A percentile compares a stretch with the other conserved stretches of the same genome.
These are phyloP conservation scores for Cyclotella cryptica DNA, from an alignment of 108 stramenopile species.

Conservation along the genomic window DNA sequence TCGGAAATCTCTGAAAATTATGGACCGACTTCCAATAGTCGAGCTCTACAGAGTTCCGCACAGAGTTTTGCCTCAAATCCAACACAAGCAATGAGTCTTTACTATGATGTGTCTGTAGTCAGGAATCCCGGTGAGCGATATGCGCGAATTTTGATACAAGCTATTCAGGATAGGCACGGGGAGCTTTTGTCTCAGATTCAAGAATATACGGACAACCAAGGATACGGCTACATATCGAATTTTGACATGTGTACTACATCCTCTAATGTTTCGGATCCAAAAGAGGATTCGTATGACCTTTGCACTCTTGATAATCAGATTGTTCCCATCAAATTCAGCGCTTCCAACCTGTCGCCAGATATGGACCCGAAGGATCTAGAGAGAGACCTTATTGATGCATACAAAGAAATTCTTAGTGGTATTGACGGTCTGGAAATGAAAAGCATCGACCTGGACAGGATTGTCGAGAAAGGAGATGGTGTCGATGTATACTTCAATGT, in stretches of 20 bases:
- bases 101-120: conserved; percentile 3
- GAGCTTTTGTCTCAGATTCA: conserved; percentile 1
- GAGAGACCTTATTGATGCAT: not conserved
- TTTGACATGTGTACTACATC: conserved; percentile 17
- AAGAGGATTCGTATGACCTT: not conserved
- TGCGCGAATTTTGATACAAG: conserved; percentile 10
- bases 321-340: conserved; percentile 6
- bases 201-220: not conserved
- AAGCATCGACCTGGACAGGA: not conserved
- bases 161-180: not conserved
- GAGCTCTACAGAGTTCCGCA: not conserved
- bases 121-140: not conserved
- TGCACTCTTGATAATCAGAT: conserved; percentile 6
- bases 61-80: not conserved
- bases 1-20: not conserved
- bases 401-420: not conserved
- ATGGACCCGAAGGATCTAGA: not conserved
- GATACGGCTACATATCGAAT: not conserved
- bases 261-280: too few species aligned
- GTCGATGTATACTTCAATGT: conserved; percentile 2
- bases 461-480: not conserved
- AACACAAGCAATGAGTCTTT: conserved; percentile 7
- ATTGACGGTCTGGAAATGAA: not conserved
- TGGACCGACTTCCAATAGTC: not conserved
- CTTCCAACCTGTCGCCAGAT: not conserved